A percentile compares a stretch with the other conserved stretches of the same genome.
These are phyloP conservation scores for Ceratobasidium sp. DNA, from an alignment of 1,284 basidiomycete genomes.

Conservation along the genomic window DNA sequence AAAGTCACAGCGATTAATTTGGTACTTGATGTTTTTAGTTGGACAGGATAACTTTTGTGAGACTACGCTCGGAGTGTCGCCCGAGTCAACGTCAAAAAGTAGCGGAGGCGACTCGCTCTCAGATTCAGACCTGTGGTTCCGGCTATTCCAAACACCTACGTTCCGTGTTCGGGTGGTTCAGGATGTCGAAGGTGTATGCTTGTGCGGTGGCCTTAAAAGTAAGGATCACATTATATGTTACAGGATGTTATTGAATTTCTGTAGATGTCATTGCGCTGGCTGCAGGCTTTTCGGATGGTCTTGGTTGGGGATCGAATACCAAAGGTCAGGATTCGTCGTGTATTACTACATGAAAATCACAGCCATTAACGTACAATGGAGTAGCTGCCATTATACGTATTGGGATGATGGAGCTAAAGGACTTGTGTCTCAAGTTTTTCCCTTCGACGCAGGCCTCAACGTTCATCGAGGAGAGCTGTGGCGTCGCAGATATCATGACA, in stretches of 20 bases:
- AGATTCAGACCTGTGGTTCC: slow-evolving; percentile 53
- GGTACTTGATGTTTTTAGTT: slow-evolving; percentile 49
- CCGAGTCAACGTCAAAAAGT: slow-evolving; percentile 35
- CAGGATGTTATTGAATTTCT: neutral
- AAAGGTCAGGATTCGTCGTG: slow-evolving; percentile 52
- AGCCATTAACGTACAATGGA: neutral
- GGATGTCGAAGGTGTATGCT: slow-evolving; percentile 59
- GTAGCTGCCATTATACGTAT: slow-evolving; percentile 63
- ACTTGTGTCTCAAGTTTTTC: slow-evolving; percentile 65
- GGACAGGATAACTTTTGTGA: slow-evolving; percentile 66
- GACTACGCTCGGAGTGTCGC: slow-evolving; percentile 64
- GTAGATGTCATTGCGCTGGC: slow-evolving; percentile 58
- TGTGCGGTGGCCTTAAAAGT: slow-evolving; percentile 59
- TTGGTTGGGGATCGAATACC: slow-evolving; percentile 59
- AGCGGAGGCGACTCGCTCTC: slow-evolving; percentile 48
- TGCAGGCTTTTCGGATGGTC: slow-evolving; percentile 58
- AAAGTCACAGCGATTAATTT: neutral
- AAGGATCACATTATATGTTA: neutral
- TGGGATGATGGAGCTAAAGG: slow-evolving; percentile 61
- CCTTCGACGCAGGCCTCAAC: slow-evolving; percentile 61
- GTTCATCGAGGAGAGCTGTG: slow-evolving; percentile 63
- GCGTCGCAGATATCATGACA: slow-evolving; percentile 67
- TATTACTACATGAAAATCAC: neutral
- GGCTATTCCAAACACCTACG: slow-evolving; percentile 56
- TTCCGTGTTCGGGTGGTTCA: slow-evolving; percentile 57